These are phyloP conservation scores for Colletotrichum eleusines DNA, from an alignment of 2,329 filamentous ascomycete genomes.

Conservation along the genomic window DNA sequence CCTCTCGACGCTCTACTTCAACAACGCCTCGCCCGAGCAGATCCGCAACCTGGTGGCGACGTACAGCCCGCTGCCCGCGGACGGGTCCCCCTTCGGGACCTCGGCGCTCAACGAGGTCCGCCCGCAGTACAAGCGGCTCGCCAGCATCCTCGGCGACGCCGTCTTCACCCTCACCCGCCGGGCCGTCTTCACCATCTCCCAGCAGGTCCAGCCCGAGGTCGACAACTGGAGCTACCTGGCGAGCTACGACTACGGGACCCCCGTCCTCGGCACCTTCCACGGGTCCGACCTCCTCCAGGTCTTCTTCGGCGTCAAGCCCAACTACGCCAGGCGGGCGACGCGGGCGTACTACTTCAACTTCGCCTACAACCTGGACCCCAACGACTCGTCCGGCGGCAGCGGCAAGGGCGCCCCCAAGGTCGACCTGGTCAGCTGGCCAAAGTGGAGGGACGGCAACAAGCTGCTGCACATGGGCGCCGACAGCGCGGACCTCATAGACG, in stretches of 20 bases:
- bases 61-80: slow-evolving; percentile 62
- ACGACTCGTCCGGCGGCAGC: slow-evolving; percentile 55
- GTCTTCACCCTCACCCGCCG: slow-evolving; percentile 60
- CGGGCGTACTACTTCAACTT: slow-evolving; percentile 71
- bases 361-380: slow-evolving; percentile 68
- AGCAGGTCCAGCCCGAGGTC: slow-evolving; percentile 56
- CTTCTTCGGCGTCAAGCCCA: slow-evolving; percentile 63
- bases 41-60: slow-evolving; percentile 63
- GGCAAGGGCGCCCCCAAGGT: slow-evolving; percentile 17
- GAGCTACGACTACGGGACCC: slow-evolving; percentile 69
- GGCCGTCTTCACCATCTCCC: slow-evolving; percentile 60
- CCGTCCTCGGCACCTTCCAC: slow-evolving; percentile 74
- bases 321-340: slow-evolving; percentile 61
- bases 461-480: slow-evolving; percentile 48
- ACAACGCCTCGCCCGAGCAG: slow-evolving; percentile 47
- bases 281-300: slow-evolving; percentile 67
- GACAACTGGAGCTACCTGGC: slow-evolving; percentile 72
- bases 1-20: slow-evolving; percentile 62
- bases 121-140: slow-evolving; percentile 73
- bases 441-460: slow-evolving; percentile 57
- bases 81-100: slow-evolving; percentile 72
- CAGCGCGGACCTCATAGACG: slow-evolving; percentile 34
- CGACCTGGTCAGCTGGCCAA: slow-evolving; percentile 43
- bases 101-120: slow-evolving; percentile 69
- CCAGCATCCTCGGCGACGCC: slow-evolving; percentile 72